These are phyloP conservation scores for Austroboletus novae-zelandiae DNA, from an alignment of 1,284 basidiomycete species.

Conservation along the genomic window DNA sequence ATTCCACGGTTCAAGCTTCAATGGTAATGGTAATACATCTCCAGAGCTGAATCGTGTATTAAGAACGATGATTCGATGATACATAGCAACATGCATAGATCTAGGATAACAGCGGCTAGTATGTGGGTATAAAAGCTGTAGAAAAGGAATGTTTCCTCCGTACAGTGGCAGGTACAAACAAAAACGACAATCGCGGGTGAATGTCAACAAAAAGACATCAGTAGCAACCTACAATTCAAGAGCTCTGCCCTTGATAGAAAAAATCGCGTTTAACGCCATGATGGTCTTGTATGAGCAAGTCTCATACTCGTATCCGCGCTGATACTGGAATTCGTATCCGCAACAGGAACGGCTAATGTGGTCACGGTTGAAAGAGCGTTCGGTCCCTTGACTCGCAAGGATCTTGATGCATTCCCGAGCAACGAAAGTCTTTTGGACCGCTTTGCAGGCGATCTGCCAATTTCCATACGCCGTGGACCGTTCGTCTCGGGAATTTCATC, in stretches of 20 bases:
- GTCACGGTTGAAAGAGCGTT: conserved; percentile 16
- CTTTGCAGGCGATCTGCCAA: conserved; percentile 60
- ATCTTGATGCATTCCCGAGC: conserved; percentile 33
- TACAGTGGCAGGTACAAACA: conserved; percentile 13
- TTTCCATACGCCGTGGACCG: conserved; percentile 41
- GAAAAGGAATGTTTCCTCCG: conserved; percentile 8
- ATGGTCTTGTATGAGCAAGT: conserved; percentile 20
- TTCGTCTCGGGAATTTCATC: conserved; percentile 30
- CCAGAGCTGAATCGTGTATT: conserved; percentile 11
- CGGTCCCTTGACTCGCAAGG: conserved; percentile 28
- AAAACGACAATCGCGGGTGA: conserved; percentile 13
- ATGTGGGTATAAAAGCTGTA: conserved; percentile 14
- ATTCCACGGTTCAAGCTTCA: neutral
- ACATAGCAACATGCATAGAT: conserved; percentile 27
- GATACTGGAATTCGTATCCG: conserved; percentile 31
- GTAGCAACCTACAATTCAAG: conserved; percentile 19
- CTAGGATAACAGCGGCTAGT: conserved; percentile 25
- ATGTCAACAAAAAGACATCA: conserved; percentile 10
- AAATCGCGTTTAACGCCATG: conserved; percentile 25
- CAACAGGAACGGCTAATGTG: conserved; percentile 19
- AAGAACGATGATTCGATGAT: conserved; percentile 8
- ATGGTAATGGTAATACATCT: neutral
- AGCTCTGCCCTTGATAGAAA: conserved; percentile 11
- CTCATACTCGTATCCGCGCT: conserved; percentile 24
- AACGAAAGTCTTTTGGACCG: conserved; percentile 62